phyloP scores from a whole-genome alignment of 2,329 filamentous ascomycete genomes.

The Cryphonectria japonica region DNA sequence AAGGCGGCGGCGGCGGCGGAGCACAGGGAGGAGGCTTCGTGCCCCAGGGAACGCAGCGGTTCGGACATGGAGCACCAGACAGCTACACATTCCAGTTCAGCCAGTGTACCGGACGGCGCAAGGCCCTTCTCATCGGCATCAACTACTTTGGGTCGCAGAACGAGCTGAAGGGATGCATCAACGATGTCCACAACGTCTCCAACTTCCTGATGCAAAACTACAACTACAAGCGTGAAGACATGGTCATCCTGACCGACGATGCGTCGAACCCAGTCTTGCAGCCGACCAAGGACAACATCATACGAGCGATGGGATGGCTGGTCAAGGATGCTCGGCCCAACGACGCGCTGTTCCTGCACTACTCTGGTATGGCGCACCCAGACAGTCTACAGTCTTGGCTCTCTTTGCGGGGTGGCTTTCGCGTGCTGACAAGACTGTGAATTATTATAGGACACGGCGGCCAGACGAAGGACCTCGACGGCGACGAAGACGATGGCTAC shows the following conservation, averaged over 20 bases:
- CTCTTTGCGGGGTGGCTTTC: too few species aligned
- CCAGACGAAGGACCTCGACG: slow-evolving; percentile 73
- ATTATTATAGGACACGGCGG: slow-evolving; percentile 69
- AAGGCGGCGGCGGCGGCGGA: neutral
- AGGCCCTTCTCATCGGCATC: slow-evolving; percentile 77
- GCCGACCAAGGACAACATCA: slow-evolving; percentile 76
- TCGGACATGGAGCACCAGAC: slow-evolving; percentile 69
- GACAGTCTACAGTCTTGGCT: neutral
- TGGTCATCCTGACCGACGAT: slow-evolving; percentile 79
- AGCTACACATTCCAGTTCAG: slow-evolving; percentile 77
- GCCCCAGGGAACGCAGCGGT: slow-evolving; percentile 56
- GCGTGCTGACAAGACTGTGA: neutral
- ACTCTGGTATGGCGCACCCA: slow-evolving; percentile 57
- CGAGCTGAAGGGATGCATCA: slow-evolving; percentile 78
- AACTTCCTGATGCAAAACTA: slow-evolving; percentile 69
- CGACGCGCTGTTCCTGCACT: slow-evolving; percentile 78
- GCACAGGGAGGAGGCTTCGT: slow-evolving; percentile 33
- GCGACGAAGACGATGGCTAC: slow-evolving; percentile 77
- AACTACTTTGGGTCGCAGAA: slow-evolving; percentile 77
- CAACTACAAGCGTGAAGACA: slow-evolving; percentile 76
- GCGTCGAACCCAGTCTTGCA: slow-evolving; percentile 70
- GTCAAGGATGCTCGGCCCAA: slow-evolving; percentile 73
- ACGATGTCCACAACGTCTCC: slow-evolving; percentile 79
- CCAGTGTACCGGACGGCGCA: slow-evolving; percentile 72
- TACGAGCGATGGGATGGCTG: slow-evolving; percentile 76